Evolutionary conservation across 1,284 basidiomycete species (phyloP).

Genomic region (Naganishia cerealis): DNA sequence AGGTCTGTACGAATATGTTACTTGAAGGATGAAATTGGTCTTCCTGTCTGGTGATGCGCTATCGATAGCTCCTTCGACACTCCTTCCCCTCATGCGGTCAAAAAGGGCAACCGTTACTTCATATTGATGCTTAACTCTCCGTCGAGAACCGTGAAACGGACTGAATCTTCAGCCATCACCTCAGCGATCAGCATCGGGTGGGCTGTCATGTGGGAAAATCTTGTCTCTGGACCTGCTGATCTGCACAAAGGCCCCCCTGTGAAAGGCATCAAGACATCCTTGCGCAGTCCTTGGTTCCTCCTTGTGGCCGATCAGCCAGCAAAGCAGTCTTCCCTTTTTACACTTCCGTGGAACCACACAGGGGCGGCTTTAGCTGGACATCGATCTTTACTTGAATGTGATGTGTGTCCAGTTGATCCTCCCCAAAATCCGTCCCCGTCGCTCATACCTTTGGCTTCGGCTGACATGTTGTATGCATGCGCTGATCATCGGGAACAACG

Average conservation of each 20-base stretch:
- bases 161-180: neutral
- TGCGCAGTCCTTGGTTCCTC: neutral
- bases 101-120: too few species aligned
- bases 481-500: neutral
- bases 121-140: too few species aligned
- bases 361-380: too few species aligned
- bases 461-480: neutral
- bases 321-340: too few species aligned
- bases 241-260: neutral
- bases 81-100: too few species aligned
- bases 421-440: neutral
- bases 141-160: too few species aligned
- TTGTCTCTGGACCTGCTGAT: neutral
- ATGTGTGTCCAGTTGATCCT: neutral
- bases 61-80: too few species aligned
- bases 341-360: too few species aligned
- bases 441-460: neutral
- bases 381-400: neutral
- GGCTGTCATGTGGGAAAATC: neutral
- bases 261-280: neutral
- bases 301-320: too few species aligned
- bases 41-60: too few species aligned
- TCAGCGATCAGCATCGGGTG: neutral
- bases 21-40: too few species aligned
- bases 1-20: neutral